These are phyloP conservation scores for Cladosporium sp. DNA, from an alignment of 2,329 filamentous ascomycete genomes.

Conservation along the genomic window DNA sequence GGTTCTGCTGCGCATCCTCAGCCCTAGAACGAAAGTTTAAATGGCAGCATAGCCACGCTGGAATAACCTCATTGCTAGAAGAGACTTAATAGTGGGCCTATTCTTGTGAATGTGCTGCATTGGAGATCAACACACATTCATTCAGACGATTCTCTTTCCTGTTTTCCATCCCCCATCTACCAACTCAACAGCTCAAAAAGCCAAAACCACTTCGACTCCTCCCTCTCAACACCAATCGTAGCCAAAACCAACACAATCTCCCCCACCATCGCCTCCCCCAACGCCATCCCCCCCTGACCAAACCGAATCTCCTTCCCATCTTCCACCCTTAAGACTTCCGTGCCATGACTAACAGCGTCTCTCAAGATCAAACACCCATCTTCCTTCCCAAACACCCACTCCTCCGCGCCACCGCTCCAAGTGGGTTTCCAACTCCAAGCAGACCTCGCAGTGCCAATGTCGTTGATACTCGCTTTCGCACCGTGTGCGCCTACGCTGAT, in stretches of 20 bases:
- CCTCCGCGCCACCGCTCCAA: not conserved
- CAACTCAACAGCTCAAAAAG: not conserved
- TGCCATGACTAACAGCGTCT: constrained; percentile 1
- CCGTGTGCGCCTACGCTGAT: not conserved
- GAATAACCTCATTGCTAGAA: too few species aligned
- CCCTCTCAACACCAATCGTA: not conserved
- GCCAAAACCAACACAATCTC: constrained; percentile 2
- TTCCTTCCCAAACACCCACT: not conserved
- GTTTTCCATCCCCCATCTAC: not conserved
- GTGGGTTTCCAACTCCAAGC: not conserved
- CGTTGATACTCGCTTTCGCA: not conserved
- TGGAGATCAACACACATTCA: too few species aligned
- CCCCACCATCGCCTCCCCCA: not conserved
- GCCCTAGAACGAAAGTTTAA: too few species aligned
- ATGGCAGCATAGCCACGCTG: too few species aligned
- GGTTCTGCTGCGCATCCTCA: too few species aligned
- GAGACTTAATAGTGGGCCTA: too few species aligned
- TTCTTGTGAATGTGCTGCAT: too few species aligned
- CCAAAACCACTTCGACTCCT: too few species aligned
- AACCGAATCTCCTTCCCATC: not conserved
- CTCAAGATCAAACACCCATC: not conserved
- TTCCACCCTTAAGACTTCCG: not conserved
- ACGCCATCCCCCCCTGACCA: not conserved
- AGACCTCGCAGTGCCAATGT: not conserved
- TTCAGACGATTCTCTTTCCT: too few species aligned